Percentiles rank a stretch among this genome's conserved stretches.
Evolutionary conservation across 768 basidiomycete genomes (phyloP).

Genomic region (Macrolepiota fuliginosa): DNA sequence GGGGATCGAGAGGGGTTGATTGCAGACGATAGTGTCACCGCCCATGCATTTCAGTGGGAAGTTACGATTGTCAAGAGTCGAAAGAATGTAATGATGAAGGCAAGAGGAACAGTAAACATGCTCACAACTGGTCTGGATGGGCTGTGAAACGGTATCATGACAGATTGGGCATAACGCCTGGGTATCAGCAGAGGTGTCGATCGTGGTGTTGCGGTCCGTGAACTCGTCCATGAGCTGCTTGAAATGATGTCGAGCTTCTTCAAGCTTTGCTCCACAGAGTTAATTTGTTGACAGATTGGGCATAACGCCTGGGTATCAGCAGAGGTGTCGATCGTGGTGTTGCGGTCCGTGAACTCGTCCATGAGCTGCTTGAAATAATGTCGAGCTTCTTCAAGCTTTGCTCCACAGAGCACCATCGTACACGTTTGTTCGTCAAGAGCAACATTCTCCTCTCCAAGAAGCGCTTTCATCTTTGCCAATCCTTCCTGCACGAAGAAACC

Average conservation of each 20-base stretch:
- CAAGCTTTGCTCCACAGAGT: slow-evolving; percentile 54
- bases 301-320: slow-evolving; percentile 34
- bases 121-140: slow-evolving; percentile 43
- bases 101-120: slow-evolving; percentile 52
- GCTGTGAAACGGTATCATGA: slow-evolving; percentile 38
- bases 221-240: slow-evolving; percentile 35
- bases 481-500: slow-evolving; percentile 52
- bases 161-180: slow-evolving; percentile 50
- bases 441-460: slow-evolving; percentile 53
- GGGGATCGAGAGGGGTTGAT: slow-evolving; percentile 48
- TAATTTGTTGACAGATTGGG: slow-evolving; percentile 59
- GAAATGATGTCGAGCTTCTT: slow-evolving; percentile 49
- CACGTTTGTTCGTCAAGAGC: slow-evolving; percentile 36
- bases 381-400: slow-evolving; percentile 55
- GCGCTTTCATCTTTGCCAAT: slow-evolving; percentile 46
- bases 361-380: slow-evolving; percentile 46
- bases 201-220: background rate
- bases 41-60: slow-evolving; percentile 72
- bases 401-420: slow-evolving; percentile 42
- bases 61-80: slow-evolving; percentile 34
- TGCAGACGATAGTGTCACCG: slow-evolving; percentile 48
- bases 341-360: slow-evolving; percentile 17
- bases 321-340: background rate
- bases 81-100: slow-evolving; percentile 43
- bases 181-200: slow-evolving; percentile 11